Base-by-base conservation (phyloP, 257 asterid species). In the Primulina eburnea region DNA sequence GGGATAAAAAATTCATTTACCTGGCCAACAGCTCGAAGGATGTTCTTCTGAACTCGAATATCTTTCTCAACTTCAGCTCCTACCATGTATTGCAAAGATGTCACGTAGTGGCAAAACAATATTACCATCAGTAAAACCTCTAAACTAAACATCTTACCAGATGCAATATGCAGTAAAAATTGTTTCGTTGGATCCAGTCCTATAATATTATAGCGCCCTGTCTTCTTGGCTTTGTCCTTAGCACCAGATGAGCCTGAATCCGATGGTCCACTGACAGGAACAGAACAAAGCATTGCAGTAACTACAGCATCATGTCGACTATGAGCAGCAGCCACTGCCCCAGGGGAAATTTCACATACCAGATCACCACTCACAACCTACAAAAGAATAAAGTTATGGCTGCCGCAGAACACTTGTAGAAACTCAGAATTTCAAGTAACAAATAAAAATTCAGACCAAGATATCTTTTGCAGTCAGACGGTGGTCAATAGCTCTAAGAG, bases 281-380 rank as follows among this genome's bases (percentile, higher is more conserved):
- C 86, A 66, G 95, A 82, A 79, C 97, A 94, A 74, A 94, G 92
- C 96, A 94, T 84, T 66, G 99, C 89, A 71, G 99, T 94, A 79
- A 91, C 97, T 40, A 77, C 96, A 50, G 99, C 97, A 74, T 94
- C 95, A 71, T 91, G 96, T 37, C 96, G 90, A 74, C 93, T 82
- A 81, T 94, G 99, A 59, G 90, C 93, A 76, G 97, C 97, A 57
- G 97, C 97, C 62, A 94, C 86, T 32, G 96, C 92, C 71, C 99
- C 99, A 62, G 93, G 97, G 60, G 92, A 82, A 60, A 94, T 86
- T 81, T 94, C 99, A 78, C 85, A 89, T 55, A 94, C 85, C 82
- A 94, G 87, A 82, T 94, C 99, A 75, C 99, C 99, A 75, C 97
- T 94, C 81, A 94, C 87, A 65, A 94, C 95, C 99, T 94, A 73